A percentile compares a stretch with the other conserved stretches of the same genome.
phyloP scores from a whole-genome alignment of 2,329 filamentous ascomycete genomes.

The Paramyrothecium roridum region DNA sequence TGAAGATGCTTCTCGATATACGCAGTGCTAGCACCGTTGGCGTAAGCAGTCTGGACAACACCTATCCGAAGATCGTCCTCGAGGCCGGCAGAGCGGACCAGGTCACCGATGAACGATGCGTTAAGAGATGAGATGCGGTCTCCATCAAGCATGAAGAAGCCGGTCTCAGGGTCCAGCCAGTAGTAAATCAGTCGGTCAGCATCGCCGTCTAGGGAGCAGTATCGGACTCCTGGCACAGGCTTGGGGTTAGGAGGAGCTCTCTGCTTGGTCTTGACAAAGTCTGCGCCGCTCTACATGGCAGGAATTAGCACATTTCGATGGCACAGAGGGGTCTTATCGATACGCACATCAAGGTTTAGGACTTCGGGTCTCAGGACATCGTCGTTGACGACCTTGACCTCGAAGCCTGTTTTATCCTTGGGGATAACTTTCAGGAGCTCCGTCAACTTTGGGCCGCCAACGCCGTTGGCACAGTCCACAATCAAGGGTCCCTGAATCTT shows the following conservation, averaged over 20 bases:
- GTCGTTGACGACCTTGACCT: constrained; percentile 88
- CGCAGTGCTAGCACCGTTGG: constrained; percentile 90
- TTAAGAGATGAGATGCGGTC: constrained; percentile 95
- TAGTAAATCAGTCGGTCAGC: constrained; percentile 96
- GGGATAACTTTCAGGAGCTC: constrained; percentile 84
- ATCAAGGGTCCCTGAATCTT: constrained; percentile 72
- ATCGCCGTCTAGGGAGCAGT: constrained; percentile 90
- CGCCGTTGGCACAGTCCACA: constrained; percentile 95
- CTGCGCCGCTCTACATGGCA: constrained; percentile 74
- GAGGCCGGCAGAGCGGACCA: constrained; percentile 76
- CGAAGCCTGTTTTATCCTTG: constrained; percentile 64
- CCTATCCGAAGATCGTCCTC: constrained; percentile 81
- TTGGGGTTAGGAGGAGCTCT: constrained; percentile 81
- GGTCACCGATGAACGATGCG: constrained; percentile 88
- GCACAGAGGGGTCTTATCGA: neutral
- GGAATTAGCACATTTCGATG: neutral
- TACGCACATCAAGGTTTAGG: constrained; percentile 78
- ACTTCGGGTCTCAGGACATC: constrained; percentile 86
- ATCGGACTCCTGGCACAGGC: constrained; percentile 71
- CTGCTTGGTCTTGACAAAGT: constrained; percentile 97
- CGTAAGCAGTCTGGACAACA: constrained; percentile 95
- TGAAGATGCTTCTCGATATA: constrained; percentile 87
- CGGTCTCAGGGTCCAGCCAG: constrained; percentile 76
- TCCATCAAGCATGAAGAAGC: constrained; percentile 91
- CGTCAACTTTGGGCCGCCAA: constrained; percentile 85